phyloP scores from a whole-genome alignment of 805 yeast genomes.

The Sungouiella blattae region DNA sequence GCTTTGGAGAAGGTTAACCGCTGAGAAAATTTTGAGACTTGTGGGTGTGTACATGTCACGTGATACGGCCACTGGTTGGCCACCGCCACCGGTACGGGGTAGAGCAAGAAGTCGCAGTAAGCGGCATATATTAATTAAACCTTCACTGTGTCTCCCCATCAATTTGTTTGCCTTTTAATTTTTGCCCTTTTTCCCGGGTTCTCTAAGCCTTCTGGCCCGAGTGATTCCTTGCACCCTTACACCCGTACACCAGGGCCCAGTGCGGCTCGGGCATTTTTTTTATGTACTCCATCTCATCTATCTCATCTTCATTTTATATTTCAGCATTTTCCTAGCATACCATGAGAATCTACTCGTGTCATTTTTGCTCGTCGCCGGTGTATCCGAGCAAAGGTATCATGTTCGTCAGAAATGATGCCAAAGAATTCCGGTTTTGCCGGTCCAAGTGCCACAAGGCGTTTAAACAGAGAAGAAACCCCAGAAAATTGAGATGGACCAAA shows the following conservation, averaged over 20 bases:
- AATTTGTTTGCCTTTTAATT: too few relatives aligned
- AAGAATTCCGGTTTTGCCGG: conserved; percentile 95
- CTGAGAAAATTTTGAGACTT: not conserved
- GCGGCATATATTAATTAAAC: too few relatives aligned
- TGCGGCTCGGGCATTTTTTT: conserved; percentile 15
- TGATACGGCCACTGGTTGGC: too few relatives aligned
- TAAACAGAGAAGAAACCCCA: conserved; percentile 97
- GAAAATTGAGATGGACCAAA: conserved; percentile 97
- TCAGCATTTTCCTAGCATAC: too few relatives aligned
- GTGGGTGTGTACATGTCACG: conserved; percentile 1
- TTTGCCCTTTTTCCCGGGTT: not conserved
- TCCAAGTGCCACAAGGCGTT: conserved; percentile 97
- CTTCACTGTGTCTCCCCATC: too few relatives aligned
- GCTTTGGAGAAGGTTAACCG: conserved; percentile 7
- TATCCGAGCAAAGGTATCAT: conserved; percentile 85
- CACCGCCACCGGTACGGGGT: not conserved
- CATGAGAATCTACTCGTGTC: conserved; percentile 90
- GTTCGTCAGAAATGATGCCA: conserved; percentile 98
- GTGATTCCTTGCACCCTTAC: conserved; percentile 1
- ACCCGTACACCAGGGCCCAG: conserved; percentile 5
- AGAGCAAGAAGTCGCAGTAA: too few relatives aligned
- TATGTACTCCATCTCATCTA: conserved; percentile 16
- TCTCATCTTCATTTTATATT: conserved; percentile 1
- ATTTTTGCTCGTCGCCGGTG: conserved; percentile 96
- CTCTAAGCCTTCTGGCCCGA: conserved; percentile 12